Evolutionary conservation across 2,329 filamentous ascomycete species (phyloP).

Genomic region (Trichocomaceae sp.): DNA sequence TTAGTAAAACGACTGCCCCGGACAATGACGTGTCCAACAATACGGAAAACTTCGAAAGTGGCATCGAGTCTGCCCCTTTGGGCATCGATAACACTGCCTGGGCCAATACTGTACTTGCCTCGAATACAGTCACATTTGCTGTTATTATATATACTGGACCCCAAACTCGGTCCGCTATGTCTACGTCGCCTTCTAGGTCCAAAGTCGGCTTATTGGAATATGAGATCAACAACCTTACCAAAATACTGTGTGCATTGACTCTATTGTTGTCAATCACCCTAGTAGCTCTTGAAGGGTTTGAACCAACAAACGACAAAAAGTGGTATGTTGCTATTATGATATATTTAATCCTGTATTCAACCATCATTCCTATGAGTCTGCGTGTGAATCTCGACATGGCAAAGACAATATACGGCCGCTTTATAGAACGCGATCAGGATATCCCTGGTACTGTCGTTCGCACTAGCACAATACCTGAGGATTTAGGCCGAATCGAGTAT

Average conservation of each 20-base stretch:
- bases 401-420: constrained; percentile 91
- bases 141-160: constrained; percentile 92
- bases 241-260: constrained; percentile 87
- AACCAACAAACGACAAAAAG: constrained; percentile 44
- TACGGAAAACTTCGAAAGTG: constrained; percentile 15
- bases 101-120: constrained; percentile 96
- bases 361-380: constrained; percentile 93
- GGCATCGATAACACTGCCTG: constrained; percentile 97
- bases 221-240: constrained; percentile 95
- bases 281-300: constrained; percentile 79
- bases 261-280: constrained; percentile 78
- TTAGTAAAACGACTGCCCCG: constrained; percentile 24
- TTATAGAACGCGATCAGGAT: constrained; percentile 84
- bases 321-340: constrained; percentile 99
- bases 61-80: constrained; percentile 60
- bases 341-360: constrained; percentile 98
- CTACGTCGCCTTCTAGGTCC: constrained; percentile 82
- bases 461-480: constrained; percentile 95
- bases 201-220: constrained; percentile 91
- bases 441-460: constrained; percentile 90
- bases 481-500: constrained; percentile 92
- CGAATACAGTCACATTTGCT: constrained; percentile 79
- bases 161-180: constrained; percentile 87
- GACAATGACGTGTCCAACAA: constrained; percentile 17
- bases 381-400: constrained; percentile 96